Base-by-base conservation (phyloP, 345 rosid species). In the Citrus australasica region DNA sequence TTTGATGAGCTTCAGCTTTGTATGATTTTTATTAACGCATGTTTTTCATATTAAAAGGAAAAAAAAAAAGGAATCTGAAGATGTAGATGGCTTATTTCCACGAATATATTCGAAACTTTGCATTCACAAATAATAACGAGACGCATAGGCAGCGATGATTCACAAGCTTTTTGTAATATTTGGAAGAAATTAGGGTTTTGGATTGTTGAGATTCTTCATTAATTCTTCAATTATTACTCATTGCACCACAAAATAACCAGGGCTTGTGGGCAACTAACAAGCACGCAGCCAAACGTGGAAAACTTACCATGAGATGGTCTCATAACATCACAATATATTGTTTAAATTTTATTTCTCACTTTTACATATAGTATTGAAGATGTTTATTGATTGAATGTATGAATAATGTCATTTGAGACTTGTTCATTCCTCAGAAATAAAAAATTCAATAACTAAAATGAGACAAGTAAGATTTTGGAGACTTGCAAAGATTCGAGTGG, bases 21-120 rank as follows among this genome's bases (percentile, higher is more conserved):
- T 46, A 13, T 42, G 14, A 46, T 13, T 46, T 46, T 42, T 11
- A 46, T 46, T 46, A 46, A 3, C 4, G 16, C 51, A 46, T 46
- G 5, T 3, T 46, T 53, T 53, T 53, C 58, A 51, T 51, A 51
- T 5, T 7, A 38, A 7, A 38, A 51, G 4, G 7, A 37, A 5
- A 51, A 30, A 30, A 13, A 3, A 51, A 17, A 16, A 51, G 58
- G 58, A 53, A 53, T 17, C 22, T 53, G 58, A 53, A 53, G 7
- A 53, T 53, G 22, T 53, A 1, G 22, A 53, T 16, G 58, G 6
- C 19, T 53, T 53, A 16, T 48, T 35, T 40, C 37, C 48, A 55
- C 6, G 73, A 67, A 67, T 67, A 76, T 56, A 67, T 76, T 65
- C 63, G 48, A 65, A 75, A 48, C 24, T 25, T 6, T 14, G 30